phyloP scores from a whole-genome alignment of 1,284 basidiomycete species.

The Leccinum fuscescens region DNA sequence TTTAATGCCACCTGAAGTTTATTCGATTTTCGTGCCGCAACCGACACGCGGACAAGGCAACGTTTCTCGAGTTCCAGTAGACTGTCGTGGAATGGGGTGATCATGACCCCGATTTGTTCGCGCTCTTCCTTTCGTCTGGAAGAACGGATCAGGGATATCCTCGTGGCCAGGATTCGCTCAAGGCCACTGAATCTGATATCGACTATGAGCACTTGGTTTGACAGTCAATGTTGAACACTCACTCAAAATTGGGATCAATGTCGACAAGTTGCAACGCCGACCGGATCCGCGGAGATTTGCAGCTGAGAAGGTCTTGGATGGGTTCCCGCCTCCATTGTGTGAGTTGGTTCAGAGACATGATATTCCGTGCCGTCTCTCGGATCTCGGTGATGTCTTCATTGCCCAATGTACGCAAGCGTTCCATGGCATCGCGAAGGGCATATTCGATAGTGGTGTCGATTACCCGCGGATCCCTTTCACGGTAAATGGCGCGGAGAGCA shows the following conservation, averaged over 20 bases:
- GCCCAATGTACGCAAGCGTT: slow-evolving; percentile 62
- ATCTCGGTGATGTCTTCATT: slow-evolving; percentile 79
- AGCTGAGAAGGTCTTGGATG: slow-evolving; percentile 39
- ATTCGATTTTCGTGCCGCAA: slow-evolving; percentile 68
- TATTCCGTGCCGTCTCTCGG: slow-evolving; percentile 58
- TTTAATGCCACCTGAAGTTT: slow-evolving; percentile 86
- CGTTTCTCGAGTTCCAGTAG: slow-evolving; percentile 65
- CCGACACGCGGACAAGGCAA: slow-evolving; percentile 73
- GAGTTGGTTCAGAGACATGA: slow-evolving; percentile 80
- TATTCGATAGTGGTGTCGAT: slow-evolving; percentile 50
- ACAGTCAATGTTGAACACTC: slow-evolving; percentile 31
- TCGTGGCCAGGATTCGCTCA: slow-evolving; percentile 80
- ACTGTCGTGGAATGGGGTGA: slow-evolving; percentile 51
- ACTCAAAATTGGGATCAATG: slow-evolving; percentile 66
- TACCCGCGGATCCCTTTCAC: slow-evolving; percentile 57
- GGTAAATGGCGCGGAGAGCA: slow-evolving; percentile 75
- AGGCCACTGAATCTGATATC: slow-evolving; percentile 68
- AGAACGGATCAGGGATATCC: slow-evolving; percentile 79
- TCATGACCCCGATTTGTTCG: slow-evolving; percentile 69
- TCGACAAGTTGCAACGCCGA: slow-evolving; percentile 46
- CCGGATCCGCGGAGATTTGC: slow-evolving; percentile 35
- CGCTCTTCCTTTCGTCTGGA: slow-evolving; percentile 62
- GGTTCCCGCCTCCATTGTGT: slow-evolving; percentile 49
- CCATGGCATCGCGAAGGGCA: slow-evolving; percentile 61
- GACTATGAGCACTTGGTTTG: slow-evolving; percentile 13